phyloP scores from a whole-genome alignment of 331 rosid species.

The Arachis monticola region DNA sequence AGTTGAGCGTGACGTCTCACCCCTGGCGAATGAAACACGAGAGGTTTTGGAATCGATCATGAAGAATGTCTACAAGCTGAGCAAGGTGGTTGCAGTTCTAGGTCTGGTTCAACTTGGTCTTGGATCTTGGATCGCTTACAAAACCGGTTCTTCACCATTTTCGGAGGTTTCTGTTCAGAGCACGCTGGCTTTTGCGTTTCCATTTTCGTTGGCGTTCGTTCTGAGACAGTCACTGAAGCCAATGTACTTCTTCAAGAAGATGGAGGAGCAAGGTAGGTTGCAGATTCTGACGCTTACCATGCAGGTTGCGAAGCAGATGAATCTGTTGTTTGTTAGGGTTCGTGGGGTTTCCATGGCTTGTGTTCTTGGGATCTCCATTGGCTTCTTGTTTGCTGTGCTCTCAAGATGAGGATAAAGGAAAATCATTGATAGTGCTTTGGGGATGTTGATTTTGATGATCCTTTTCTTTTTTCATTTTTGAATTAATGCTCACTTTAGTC shows the following conservation, averaged over 20 bases:
- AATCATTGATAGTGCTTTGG: background rate
- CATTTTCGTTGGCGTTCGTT: conserved; percentile 71
- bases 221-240: conserved; percentile 76
- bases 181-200: conserved; percentile 74
- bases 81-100: conserved; percentile 60
- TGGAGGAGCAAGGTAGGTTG: conserved; percentile 91
- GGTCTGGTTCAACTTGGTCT: conserved; percentile 68
- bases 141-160: conserved; percentile 46
- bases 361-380: conserved; percentile 55
- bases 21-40: conserved; percentile 73
- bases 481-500: background rate
- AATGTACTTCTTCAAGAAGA: conserved; percentile 79
- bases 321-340: conserved; percentile 57
- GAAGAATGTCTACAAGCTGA: conserved; percentile 64
- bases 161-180: conserved; percentile 66
- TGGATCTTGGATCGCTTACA: conserved; percentile 79
- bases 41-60: conserved; percentile 56
- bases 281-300: conserved; percentile 81
- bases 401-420: conserved; percentile 45
- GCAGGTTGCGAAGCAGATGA: conserved; percentile 70
- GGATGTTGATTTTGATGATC: background rate
- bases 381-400: conserved; percentile 42
- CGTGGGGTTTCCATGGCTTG: conserved; percentile 59
- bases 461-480: background rate
- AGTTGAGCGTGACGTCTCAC: conserved; percentile 74